Base-by-base conservation (phyloP, 1,284 basidiomycete genomes). In the Papiliotrema terrestris region DNA sequence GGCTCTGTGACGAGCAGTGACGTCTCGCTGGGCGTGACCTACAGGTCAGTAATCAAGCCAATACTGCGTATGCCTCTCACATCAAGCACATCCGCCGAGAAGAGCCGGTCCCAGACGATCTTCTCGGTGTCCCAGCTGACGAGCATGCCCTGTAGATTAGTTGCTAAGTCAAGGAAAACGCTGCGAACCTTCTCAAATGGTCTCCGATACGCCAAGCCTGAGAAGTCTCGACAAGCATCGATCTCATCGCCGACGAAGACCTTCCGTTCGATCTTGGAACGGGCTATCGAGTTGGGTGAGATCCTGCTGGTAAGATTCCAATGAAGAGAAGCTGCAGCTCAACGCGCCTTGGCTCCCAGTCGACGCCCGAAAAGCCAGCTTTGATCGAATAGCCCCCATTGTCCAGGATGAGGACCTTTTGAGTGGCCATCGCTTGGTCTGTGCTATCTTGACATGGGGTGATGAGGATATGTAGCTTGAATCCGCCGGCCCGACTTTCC, bases 101-200 rank as follows among this genome's bases (percentile, higher is more conserved):
- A 89, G 25, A 92, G 69, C 8, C 86, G 84, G 64, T 95, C 91
- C 91, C 91, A 94, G 15, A 95, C 81, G 14, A 87, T 86, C 75
- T 93, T 93, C 73, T 95, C 85, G 1, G 87, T 86, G 64, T 94
- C 91, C 92, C 92, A 95, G 66, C 93, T 89, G 32, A 89, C 86
- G 15, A 94, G 78, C 74, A 87, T 91, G 29, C 92, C 92, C 91
- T 94, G 69, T 11, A 20, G 46, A 49, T 38, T n/a, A 51, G 29
- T n/a, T 38, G 23, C 17, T 20, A 0, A 8, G 37, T 8, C 25
- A 44, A 1, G 17, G 41, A 25, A 19, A 35, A 26, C 29, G 13
- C 20, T 39, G 62, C 83, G 58, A 65, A 89, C 91, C 82, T 88
- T 84, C 76, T 95, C 91, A 61, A 93, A 88, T 1, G 92, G 88